Base-by-base conservation (phyloP, 768 basidiomycete genomes). In the Tephrocybe rancida region DNA sequence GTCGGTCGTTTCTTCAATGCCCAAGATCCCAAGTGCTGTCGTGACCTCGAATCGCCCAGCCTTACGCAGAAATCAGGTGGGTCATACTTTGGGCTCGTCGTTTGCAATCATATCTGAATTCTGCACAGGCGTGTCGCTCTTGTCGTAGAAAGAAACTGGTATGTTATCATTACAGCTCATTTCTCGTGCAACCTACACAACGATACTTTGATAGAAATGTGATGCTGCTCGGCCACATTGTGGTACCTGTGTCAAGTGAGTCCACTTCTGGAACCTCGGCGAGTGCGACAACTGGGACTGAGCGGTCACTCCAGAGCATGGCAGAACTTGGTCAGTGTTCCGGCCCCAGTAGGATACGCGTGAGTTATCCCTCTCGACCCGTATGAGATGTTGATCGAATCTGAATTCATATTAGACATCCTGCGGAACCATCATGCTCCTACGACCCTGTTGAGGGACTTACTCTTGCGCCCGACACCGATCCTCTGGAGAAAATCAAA, bases 371-470 rank as follows among this genome's bases (percentile, higher is more conserved):
- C 18, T 25, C 24, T 19, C 26, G 46, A 37, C 21, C 45, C 24
- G n/a, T 34, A 19, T 47, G 21, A 52, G 62, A 58, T 44, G 44
- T 42, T 59, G 44, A 58, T 37, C 16, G 13, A 48, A 29, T 37
- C 18, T 54, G 35, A 47, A 45, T 53, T 50, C 18, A 27, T 44
- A 56, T 19, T 61, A 92, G 90, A 21, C 91, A 94, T 69, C 92
- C 92, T n/a, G 74, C 82, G 9, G 90, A 92, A 67, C 91, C 91
- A 7, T 86, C 88, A 62, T 94, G 91, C 62, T 83, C 83, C 9
- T 94, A 94, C 66, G 91, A 94, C 69, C 91, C 90, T 2, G 85
- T 92, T 14, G 91, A 93, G 67, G 92, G 91, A 16, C 68, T 92
- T 32, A 77, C 83, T 7, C 79, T 93, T 34, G 86, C 88, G 19